These are phyloP conservation scores for Ceratobasidium sp. DNA, from an alignment of 1,284 basidiomycete genomes.

Conservation along the genomic window DNA sequence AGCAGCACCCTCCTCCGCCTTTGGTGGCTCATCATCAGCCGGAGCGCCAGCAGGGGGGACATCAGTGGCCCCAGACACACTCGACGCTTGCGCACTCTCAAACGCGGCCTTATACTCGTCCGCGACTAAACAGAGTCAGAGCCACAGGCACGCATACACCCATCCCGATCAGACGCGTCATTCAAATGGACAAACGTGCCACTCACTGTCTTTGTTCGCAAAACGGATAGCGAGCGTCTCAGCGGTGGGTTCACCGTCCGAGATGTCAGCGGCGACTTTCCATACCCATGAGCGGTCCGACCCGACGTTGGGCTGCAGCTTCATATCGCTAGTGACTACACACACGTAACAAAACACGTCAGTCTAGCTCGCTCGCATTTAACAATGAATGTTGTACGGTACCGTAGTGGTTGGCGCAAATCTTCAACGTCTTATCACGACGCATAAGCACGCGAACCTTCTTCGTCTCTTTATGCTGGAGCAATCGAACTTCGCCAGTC, in stretches of 20 bases:
- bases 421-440: conserved; percentile 99
- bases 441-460: conserved; percentile 99
- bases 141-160: conserved; percentile 45
- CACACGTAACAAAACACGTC: conserved; percentile 34
- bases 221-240: conserved; percentile 99
- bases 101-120: conserved; percentile 6
- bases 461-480: conserved; percentile 89
- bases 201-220: conserved; percentile 94
- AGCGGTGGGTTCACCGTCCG: conserved; percentile 87
- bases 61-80: neutral
- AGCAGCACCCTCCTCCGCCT: conserved; percentile 35
- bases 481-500: conserved; percentile 91
- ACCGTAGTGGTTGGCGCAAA: conserved; percentile 99
- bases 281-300: conserved; percentile 99
- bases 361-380: neutral
- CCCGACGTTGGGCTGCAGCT: conserved; percentile 96
- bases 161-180: neutral
- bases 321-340: conserved; percentile 92
- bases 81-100: conserved; percentile 5
- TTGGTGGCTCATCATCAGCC: conserved; percentile 11
- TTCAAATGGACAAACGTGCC: neutral
- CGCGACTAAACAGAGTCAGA: conserved; percentile 65
- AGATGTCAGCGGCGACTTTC: conserved; percentile 96
- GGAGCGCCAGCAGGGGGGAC: conserved; percentile 26
- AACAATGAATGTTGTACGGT: conserved; percentile 60